phyloP scores from a whole-genome alignment of 371 early-diverging fungal species.

The Parasitella parasitica region DNA sequence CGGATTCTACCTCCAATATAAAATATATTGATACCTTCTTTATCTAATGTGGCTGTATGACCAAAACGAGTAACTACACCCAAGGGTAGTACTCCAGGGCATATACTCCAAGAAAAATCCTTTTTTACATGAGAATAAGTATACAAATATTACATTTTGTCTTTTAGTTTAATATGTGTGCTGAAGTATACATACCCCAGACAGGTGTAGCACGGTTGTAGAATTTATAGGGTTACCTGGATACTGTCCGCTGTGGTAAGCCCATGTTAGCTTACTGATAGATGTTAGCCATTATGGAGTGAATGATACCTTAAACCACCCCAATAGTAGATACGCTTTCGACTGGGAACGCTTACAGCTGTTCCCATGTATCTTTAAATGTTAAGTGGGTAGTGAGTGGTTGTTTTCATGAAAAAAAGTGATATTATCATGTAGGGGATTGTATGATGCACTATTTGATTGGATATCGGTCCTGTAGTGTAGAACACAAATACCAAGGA shows the following conservation, averaged over 20 bases:
- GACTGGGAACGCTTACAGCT: slow-evolving; percentile 10
- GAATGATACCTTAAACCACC: slow-evolving; percentile 23
- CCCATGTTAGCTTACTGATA: too few species aligned
- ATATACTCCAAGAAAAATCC: slow-evolving; percentile 1
- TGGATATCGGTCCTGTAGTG: not conserved
- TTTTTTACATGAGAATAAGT: not conserved
- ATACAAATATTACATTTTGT: not conserved
- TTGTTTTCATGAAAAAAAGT: too few species aligned
- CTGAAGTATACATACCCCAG: not conserved
- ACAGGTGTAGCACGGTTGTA: slow-evolving; percentile 4
- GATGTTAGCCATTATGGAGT: too few species aligned
- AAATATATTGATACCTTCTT: slow-evolving; percentile 9
- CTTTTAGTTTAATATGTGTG: not conserved
- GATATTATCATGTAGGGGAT: not conserved
- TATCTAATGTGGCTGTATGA: slow-evolving; percentile 16
- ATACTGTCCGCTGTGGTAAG: slow-evolving; percentile 5
- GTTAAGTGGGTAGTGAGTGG: too few species aligned
- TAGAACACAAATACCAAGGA: not conserved
- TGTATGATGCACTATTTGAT: not conserved
- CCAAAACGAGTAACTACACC: slow-evolving; percentile 7
- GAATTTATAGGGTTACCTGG: slow-evolving; percentile 9
- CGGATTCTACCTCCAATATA: slow-evolving; percentile 15
- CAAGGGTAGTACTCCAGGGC: slow-evolving; percentile 5
- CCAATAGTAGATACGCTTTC: slow-evolving; percentile 13
- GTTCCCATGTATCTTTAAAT: slow-evolving; percentile 12